Conservation (phyloP, 2,329 filamentous ascomycete species). For the Cryphonectria nitschkei region DNA sequence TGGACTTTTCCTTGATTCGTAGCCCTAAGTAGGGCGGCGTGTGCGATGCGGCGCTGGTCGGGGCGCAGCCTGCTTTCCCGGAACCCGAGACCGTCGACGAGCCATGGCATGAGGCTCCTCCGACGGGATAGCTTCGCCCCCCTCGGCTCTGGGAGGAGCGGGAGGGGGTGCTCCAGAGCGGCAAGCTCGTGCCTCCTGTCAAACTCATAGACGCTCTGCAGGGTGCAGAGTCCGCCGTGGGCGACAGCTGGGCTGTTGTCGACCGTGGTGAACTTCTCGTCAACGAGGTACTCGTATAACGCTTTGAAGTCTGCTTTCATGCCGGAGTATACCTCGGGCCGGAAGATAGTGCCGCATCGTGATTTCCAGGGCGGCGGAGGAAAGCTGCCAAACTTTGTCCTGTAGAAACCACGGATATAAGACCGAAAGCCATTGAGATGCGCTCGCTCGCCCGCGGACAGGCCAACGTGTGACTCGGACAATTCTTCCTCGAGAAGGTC, state of each 20-base stretch:
- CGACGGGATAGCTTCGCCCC: slow-evolving; percentile 24
- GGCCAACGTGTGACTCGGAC: slow-evolving; percentile 66
- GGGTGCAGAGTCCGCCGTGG: slow-evolving; percentile 69
- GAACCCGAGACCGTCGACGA: slow-evolving; percentile 33
- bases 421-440: slow-evolving; percentile 75
- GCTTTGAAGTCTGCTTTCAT: slow-evolving; percentile 73
- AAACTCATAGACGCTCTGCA: slow-evolving; percentile 70
- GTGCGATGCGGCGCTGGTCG: slow-evolving; percentile 53
- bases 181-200: slow-evolving; percentile 63
- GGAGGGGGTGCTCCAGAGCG: slow-evolving; percentile 67
- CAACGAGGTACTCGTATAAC: slow-evolving; percentile 72
- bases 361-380: slow-evolving; percentile 58
- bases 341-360: slow-evolving; percentile 51
- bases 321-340: slow-evolving; percentile 58
- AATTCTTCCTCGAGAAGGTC: slow-evolving; percentile 74
- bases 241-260: slow-evolving; percentile 57
- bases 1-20: slow-evolving; percentile 48
- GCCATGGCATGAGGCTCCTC: slow-evolving; percentile 44
- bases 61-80: slow-evolving; percentile 47
- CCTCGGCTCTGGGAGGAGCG: slow-evolving; percentile 61
- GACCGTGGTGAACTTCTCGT: slow-evolving; percentile 56
- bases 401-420: slow-evolving; percentile 69
- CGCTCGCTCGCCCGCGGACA: slow-evolving; percentile 61
- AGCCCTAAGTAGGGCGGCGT: slow-evolving; percentile 56
- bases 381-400: slow-evolving; percentile 70